These are phyloP conservation scores for Atkinsonella texensis DNA, from an alignment of 2,329 filamentous ascomycete species.

Conservation along the genomic window DNA sequence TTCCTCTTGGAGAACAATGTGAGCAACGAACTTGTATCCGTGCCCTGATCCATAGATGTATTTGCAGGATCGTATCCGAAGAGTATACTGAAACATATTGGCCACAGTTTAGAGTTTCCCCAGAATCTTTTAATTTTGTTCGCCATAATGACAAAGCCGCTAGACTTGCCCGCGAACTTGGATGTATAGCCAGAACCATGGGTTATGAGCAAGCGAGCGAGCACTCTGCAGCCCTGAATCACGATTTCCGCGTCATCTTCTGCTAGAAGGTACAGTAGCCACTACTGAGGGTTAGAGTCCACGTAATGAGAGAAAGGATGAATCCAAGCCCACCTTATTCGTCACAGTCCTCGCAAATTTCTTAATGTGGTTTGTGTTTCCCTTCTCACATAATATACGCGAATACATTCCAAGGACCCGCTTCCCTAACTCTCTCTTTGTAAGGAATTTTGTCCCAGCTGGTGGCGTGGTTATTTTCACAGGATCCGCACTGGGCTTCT, in stretches of 20 bases:
- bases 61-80: slow-evolving; percentile 73
- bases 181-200: slow-evolving; percentile 72
- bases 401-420: slow-evolving; percentile 68
- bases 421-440: slow-evolving; percentile 60
- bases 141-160: slow-evolving; percentile 79
- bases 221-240: slow-evolving; percentile 66
- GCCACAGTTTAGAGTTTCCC: slow-evolving; percentile 76
- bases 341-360: slow-evolving; percentile 92
- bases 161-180: slow-evolving; percentile 74
- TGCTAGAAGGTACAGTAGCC: slow-evolving; percentile 81
- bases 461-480: slow-evolving; percentile 18
- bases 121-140: slow-evolving; percentile 77
- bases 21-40: slow-evolving; percentile 63
- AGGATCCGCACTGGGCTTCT: slow-evolving; percentile 26
- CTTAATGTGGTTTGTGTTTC: slow-evolving; percentile 56
- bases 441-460: slow-evolving; percentile 27
- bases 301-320: not conserved
- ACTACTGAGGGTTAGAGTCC: slow-evolving; percentile 36
- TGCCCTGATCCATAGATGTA: slow-evolving; percentile 59
- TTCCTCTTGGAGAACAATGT: slow-evolving; percentile 59
- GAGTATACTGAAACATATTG: slow-evolving; percentile 74
- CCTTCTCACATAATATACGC: slow-evolving; percentile 62
- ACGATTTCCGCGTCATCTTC: slow-evolving; percentile 79
- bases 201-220: slow-evolving; percentile 70
- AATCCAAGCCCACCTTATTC: slow-evolving; percentile 55